Percentiles rank a stretch among this genome's conserved stretches.
Conservation (phyloP, 129 eudicot species). For the Pseudognaphalium luteoalbum region DNA sequence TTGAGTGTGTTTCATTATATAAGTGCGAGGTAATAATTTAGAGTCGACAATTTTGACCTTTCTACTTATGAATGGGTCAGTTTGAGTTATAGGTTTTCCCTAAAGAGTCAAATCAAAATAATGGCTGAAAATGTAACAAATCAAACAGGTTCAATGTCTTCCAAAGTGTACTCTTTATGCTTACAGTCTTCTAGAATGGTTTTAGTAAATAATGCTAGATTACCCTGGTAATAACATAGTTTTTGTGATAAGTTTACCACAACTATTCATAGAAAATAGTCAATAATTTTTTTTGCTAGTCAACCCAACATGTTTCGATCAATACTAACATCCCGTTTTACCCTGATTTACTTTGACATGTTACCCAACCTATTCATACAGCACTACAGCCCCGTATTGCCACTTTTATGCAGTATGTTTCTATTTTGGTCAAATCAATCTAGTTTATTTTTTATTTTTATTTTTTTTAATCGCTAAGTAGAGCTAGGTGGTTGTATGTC, state of each 20-base stretch:
- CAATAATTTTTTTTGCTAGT: background rate
- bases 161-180: background rate
- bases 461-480: background rate
- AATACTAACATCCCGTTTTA: background rate
- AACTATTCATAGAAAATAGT: background rate
- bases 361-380: background rate
- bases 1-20: background rate
- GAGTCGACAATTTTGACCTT: background rate
- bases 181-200: background rate
- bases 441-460: background rate
- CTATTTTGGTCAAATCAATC: background rate
- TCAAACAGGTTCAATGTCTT: background rate
- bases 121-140: background rate
- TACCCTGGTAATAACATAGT: background rate
- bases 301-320: background rate
- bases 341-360: background rate
- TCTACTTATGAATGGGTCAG: background rate
- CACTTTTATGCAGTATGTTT: constrained; percentile 2
- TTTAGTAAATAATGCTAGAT: no score
- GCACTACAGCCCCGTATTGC: background rate
- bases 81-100: constrained; percentile 1
- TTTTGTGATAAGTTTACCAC: background rate
- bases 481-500: background rate
- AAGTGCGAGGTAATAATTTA: background rate
- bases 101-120: background rate